phyloP scores from a whole-genome alignment of 257 asterid species.

The Nicotiana knightiana region DNA sequence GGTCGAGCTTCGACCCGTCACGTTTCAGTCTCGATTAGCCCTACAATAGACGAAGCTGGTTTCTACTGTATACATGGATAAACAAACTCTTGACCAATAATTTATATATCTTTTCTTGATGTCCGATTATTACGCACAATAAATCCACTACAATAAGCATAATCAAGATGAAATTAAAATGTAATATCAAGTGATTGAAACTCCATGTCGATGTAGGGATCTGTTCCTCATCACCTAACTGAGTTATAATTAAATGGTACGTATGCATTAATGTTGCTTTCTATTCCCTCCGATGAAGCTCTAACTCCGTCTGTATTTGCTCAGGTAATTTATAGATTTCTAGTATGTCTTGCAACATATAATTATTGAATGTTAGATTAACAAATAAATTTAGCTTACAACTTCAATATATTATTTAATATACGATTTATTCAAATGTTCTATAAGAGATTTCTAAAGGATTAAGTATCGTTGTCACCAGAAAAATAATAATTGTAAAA shows the following conservation, averaged over 20 bases:
- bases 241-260: neutral
- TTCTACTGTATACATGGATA: too few species aligned
- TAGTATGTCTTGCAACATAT: neutral
- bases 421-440: too few species aligned
- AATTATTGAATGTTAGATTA: neutral
- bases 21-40: too few species aligned
- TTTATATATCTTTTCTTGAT: too few species aligned
- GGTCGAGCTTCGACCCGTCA: too few species aligned
- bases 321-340: neutral
- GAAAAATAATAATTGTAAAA: too few species aligned
- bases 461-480: too few species aligned
- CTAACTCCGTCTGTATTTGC: neutral
- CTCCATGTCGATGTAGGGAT: neutral
- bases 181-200: neutral
- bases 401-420: too few species aligned
- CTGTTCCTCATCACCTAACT: neutral
- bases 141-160: too few species aligned
- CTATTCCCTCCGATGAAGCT: neutral
- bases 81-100: too few species aligned
- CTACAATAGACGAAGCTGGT: too few species aligned
- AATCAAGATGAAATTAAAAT: neutral
- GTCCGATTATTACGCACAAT: neutral
- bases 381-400: neutral
- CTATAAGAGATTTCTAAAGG: too few species aligned
- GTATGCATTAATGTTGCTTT: neutral